These are phyloP conservation scores for Saksenaea oblongispora DNA, from an alignment of 371 early-diverging fungal species.

Conservation along the genomic window DNA sequence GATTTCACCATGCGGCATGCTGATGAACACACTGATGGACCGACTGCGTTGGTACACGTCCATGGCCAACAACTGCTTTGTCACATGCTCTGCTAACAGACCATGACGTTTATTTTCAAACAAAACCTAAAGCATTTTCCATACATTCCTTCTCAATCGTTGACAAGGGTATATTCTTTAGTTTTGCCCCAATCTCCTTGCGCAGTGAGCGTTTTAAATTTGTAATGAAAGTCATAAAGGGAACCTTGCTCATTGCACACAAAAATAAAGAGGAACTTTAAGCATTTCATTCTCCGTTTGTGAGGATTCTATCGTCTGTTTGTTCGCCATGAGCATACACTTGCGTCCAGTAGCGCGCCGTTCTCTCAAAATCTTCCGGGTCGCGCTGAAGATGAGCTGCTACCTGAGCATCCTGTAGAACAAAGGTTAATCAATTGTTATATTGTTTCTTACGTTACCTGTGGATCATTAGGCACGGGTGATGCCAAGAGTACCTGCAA, in stretches of 20 bases:
- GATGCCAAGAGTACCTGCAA: neutral
- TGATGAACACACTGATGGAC: conserved; percentile 65
- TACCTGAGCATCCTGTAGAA: neutral
- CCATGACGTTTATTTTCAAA: neutral
- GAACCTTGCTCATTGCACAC: too few species aligned
- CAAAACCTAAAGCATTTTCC: neutral
- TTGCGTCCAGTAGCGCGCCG: neutral
- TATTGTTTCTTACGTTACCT: too few species aligned
- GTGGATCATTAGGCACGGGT: neutral
- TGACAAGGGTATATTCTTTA: neutral
- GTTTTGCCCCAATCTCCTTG: conserved; percentile 9
- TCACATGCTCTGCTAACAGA: conserved; percentile 47
- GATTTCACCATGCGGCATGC: conserved; percentile 65
- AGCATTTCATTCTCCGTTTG: neutral
- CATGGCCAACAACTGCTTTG: conserved; percentile 45
- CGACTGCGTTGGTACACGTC: conserved; percentile 50
- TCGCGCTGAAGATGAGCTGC: neutral
- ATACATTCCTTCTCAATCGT: conserved; percentile 7
- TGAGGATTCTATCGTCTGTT: neutral
- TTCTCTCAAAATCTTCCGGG: neutral
- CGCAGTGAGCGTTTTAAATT: conserved; percentile 18
- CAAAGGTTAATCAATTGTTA: too few species aligned
- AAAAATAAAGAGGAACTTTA: too few species aligned
- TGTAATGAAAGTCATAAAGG: too few species aligned
- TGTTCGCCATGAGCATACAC: neutral